A percentile compares a stretch with the other conserved stretches of the same genome.
Conservation (phyloP, 192 early-diverging fungal genomes). For the Lobosporangium transversale region DNA sequence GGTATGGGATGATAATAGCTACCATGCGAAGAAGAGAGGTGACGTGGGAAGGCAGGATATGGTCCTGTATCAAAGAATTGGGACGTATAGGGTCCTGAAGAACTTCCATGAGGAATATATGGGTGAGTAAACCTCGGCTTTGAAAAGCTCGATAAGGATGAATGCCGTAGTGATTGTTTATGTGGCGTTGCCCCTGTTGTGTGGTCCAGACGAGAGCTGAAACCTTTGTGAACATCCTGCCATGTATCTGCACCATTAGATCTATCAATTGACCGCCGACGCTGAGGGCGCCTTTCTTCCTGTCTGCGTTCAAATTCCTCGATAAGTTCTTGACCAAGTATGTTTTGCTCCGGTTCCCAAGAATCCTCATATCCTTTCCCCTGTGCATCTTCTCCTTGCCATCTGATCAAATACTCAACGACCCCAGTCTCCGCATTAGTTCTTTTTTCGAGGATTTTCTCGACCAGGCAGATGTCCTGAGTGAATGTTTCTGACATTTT, state of each 20-base stretch:
- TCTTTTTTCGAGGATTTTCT: constrained; percentile 43
- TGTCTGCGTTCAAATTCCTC: constrained; percentile 33
- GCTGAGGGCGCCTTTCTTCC: constrained; percentile 10
- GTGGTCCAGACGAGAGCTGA: too few relatives aligned
- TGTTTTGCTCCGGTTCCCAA: constrained; percentile 45
- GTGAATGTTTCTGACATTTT: constrained; percentile 22
- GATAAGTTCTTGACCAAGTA: constrained; percentile 40
- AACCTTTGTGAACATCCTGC: too few relatives aligned
- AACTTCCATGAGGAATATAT: background rate
- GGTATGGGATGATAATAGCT: background rate
- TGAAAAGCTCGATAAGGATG: background rate
- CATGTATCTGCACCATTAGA: background rate
- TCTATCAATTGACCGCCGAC: constrained; percentile 2
- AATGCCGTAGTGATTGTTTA: background rate
- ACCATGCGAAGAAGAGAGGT: background rate
- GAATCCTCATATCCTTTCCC: constrained; percentile 37
- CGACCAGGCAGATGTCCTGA: constrained; percentile 42
- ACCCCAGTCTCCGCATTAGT: constrained; percentile 23
- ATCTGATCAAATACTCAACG: constrained; percentile 35
- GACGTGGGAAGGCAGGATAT: background rate
- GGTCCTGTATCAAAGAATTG: too few relatives aligned
- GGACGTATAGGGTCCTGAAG: too few relatives aligned
- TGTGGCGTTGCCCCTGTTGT: background rate
- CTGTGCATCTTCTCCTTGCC: constrained; percentile 34
- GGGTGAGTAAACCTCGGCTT: background rate